Base-by-base conservation (phyloP, 1,284 basidiomycete genomes). In the Leccinum pachyderme region DNA sequence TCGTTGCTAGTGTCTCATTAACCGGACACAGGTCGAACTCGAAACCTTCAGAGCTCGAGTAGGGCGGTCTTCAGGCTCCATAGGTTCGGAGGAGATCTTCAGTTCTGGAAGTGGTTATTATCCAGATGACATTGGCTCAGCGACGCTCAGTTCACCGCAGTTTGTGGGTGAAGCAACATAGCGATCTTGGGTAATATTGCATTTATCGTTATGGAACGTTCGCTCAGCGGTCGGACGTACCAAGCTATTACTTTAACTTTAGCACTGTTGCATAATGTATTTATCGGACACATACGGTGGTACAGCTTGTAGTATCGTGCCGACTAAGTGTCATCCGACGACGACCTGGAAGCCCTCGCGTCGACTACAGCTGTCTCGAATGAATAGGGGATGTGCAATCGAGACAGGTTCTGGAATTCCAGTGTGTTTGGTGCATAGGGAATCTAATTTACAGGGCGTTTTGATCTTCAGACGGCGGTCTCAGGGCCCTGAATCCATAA, bases 11-110 rank as follows among this genome's bases (percentile, higher is more conserved):
- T 44, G 11, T 3, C 11, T n/a, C 18, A 35, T 18, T 2, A 5
- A 25, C 22, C 18, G n/a, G 33, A 3, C 1, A 37, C 27, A 57
- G 56, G 13, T 59, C 11, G 57, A 59, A 52, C 7, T 57, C 4
- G 25, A 31, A 22, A 50, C 45, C 22, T 37, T 31, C 8, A 39
- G 29, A 24, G 41, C 41, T 25, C 41, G 24, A 7, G 41, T 18
- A 15, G 41, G 32, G 52, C 39, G 22, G 41, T 44, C 12, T 52
- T 37, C 55, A n/a, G 11, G 37, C 11, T 22, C n/a, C 22, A 15
- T 13, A 22, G 12, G 39, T 4, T 45, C 56, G 18, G 31, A 54
- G 44, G 58, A 59, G 22, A 32, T 25, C 3, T 24, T 54, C 13
- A 12, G 43, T 27, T 27, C 37, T n/a, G 49, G 12, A 22, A 9